Evolutionary conservation across 2,329 filamentous ascomycete genomes (phyloP), one percentile per base, ranked within the genome.

Genomic region (Ophiosphaerella korrae): DNA sequence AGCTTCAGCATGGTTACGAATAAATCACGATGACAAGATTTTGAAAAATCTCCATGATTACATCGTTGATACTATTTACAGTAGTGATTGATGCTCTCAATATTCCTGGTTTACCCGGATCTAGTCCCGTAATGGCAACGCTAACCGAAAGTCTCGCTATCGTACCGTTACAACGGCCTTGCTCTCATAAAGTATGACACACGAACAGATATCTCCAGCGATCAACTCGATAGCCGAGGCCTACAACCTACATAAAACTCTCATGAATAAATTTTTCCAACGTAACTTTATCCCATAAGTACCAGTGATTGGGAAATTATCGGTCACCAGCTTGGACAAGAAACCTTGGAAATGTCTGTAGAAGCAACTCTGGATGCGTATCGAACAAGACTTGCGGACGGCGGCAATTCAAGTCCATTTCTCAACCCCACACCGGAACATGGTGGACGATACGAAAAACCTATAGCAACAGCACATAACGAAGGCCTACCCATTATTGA

Each of bases 401-500:
- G 47, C 18, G 38, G 21, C 12, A 33, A 36, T 26, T 26, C 38
- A 16, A 33, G 39, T 36, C 21, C 48, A 5, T 42, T 32, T 14
- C 46, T 60, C 60, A 54, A 73, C 37, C 60, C 72, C 21, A 71
- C 57, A 3, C 42, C 58, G 8, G 43, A 44, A 8, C 34, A 41
- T 5, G 48, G 44, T 16, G 24, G 39, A 3, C 48, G 59, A 42
- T 53, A 61, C 40, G 37, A 48, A 26, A 48, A 52, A 13, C 57
- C 61, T 26, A 58, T 59, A 12, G 45, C 50, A 3, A 31, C 57
- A 4, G 53, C 62, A 5, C 55, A 59, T 13, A n/a, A 57, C 26
- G 34, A 50, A 26, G 59, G 66, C 7, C 64, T 77, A 5, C 76
- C 75, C 3, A 72, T 71, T 7, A 75, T 78, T 53, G 71, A 78